These are phyloP conservation scores for Gigaspora rosea DNA, from an alignment of 192 early-diverging fungal species.

Conservation along the genomic window DNA sequence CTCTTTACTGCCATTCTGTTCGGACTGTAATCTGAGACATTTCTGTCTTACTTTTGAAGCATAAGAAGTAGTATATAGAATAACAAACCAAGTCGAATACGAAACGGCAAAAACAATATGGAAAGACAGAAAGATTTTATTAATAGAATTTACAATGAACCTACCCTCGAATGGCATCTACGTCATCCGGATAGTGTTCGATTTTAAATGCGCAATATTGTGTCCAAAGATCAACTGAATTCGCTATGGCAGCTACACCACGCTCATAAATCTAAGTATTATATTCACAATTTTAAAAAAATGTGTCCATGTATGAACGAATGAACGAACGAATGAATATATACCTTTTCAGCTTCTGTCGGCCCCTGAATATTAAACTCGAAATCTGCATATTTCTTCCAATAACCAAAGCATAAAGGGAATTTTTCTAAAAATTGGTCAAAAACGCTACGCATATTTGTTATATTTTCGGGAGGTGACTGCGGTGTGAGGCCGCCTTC, in stretches of 20 bases:
- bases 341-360: conserved; percentile 64
- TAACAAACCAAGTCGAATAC: conserved; percentile 17
- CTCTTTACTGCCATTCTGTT: conserved; percentile 16
- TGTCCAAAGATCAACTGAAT: conserved; percentile 73
- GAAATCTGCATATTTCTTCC: conserved; percentile 77
- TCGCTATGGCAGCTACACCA: conserved; percentile 65
- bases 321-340: conserved; percentile 5
- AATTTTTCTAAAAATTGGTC: conserved; percentile 70
- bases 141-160: conserved; percentile 33
- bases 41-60: conserved; percentile 21
- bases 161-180: conserved; percentile 61
- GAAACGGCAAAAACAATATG: conserved; percentile 31
- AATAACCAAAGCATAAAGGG: conserved; percentile 78
- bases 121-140: conserved; percentile 12
- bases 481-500: conserved; percentile 56
- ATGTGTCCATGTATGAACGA: not conserved
- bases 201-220: conserved; percentile 70
- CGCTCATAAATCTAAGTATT: conserved; percentile 61
- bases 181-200: conserved; percentile 55
- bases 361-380: conserved; percentile 54
- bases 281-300: not conserved
- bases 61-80: conserved; percentile 10
- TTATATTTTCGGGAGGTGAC: conserved; percentile 48
- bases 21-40: conserved; percentile 5
- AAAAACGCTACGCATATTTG: conserved; percentile 57